phyloP scores from a whole-genome alignment of 441 rosid genomes.

The Gossypium laxum region DNA sequence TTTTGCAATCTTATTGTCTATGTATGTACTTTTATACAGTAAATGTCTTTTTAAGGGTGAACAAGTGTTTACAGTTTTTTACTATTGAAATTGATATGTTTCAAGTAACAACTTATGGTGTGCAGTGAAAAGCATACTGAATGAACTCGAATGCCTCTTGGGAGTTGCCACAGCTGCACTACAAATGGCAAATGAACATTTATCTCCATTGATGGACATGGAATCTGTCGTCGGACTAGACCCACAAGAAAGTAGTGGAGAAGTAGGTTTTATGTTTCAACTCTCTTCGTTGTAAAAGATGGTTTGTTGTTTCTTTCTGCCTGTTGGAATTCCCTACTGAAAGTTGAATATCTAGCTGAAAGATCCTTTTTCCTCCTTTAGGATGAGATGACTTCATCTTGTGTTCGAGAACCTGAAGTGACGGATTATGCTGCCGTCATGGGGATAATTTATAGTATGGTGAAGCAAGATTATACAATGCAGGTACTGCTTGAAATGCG shows the following conservation, averaged over 20 bases:
- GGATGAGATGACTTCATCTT: conserved; percentile 26
- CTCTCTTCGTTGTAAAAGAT: background rate
- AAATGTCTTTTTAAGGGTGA: background rate
- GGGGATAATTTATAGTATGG: conserved; percentile 53
- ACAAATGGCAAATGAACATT: conserved; percentile 26
- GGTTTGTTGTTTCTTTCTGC: background rate
- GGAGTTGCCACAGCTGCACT: conserved; percentile 34
- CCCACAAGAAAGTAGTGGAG: conserved; percentile 20
- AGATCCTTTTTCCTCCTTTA: background rate
- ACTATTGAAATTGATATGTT: background rate
- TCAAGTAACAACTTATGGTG: background rate
- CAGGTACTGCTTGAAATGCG: conserved; percentile 34
- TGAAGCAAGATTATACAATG: conserved; percentile 66
- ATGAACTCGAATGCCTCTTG: conserved; percentile 40
- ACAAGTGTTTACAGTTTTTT: background rate
- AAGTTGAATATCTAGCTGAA: background rate
- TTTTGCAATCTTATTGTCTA: background rate
- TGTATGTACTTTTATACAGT: background rate
- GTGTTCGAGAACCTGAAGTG: conserved; percentile 25
- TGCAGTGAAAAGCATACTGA: conserved; percentile 49
- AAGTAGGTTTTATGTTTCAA: conserved; percentile 25
- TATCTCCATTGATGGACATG: conserved; percentile 20
- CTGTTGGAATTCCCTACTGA: background rate
- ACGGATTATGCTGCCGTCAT: conserved; percentile 42
- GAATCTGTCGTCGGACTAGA: conserved; percentile 23